Percentiles rank a stretch among this genome's conserved stretches.
phyloP scores from a whole-genome alignment of 2,329 filamentous ascomycete genomes.

The Aspergillus aculeatus region DNA sequence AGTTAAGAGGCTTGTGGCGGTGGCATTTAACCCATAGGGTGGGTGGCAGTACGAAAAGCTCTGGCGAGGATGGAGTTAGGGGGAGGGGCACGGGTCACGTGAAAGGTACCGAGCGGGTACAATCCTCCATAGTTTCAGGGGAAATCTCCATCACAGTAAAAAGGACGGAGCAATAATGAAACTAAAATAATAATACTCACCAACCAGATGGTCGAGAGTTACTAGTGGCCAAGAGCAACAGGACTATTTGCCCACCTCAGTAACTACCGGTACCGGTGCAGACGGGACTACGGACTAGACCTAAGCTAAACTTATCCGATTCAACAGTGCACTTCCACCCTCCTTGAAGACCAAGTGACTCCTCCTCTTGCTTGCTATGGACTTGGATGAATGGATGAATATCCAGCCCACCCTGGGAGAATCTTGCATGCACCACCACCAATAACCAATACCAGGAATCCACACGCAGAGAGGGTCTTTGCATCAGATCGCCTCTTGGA shows the following conservation, averaged over 20 bases:
- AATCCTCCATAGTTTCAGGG: neutral
- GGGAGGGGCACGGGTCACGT: neutral
- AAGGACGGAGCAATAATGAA: neutral
- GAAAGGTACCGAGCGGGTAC: neutral
- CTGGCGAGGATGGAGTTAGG: neutral
- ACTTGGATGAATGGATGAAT: neutral
- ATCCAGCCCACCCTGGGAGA: neutral
- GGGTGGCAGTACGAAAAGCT: neutral
- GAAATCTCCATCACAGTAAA: neutral
- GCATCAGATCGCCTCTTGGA: constrained; percentile 3
- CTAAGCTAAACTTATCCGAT: neutral
- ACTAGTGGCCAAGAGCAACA: neutral
- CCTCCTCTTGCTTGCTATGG: constrained; percentile 2
- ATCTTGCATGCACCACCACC: neutral
- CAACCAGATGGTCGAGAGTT: neutral
- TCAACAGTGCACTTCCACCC: neutral
- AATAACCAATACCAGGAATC: neutral
- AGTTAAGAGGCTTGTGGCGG: neutral
- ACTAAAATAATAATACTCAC: neutral
- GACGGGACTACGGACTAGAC: neutral
- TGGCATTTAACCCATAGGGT: neutral
- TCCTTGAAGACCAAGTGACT: neutral
- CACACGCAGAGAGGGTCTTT: constrained; percentile 2
- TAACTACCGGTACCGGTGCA: neutral
- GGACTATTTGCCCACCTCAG: neutral